Conservation (phyloP, 1,284 basidiomycete species). For the Pseudozyma sp. region DNA sequence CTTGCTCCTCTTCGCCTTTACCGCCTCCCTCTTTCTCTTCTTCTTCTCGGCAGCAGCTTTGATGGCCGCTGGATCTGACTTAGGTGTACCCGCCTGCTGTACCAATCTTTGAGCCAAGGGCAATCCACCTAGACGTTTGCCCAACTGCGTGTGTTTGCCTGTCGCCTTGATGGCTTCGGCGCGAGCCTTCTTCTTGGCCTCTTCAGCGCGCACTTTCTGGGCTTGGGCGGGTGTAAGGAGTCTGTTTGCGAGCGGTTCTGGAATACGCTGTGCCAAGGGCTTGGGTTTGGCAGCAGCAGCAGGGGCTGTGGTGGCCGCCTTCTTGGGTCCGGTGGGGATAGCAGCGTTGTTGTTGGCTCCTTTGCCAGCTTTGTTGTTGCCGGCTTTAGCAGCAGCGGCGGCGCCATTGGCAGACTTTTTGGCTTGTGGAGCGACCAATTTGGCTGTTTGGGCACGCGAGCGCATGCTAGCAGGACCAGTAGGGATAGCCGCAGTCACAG, state of each 20-base stretch:
- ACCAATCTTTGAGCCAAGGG: conserved; percentile 46
- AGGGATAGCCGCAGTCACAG: conserved; percentile 39
- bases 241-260: conserved; percentile 47
- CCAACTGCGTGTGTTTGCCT: conserved; percentile 39
- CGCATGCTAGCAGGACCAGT: conserved; percentile 48
- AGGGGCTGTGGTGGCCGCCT: not conserved
- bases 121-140: conserved; percentile 40
- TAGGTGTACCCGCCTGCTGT: conserved; percentile 48
- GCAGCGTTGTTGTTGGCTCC: conserved; percentile 2
- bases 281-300: conserved; percentile 18
- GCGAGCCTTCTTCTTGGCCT: conserved; percentile 49
- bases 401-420: conserved; percentile 24
- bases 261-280: conserved; percentile 37
- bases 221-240: conserved; percentile 48
- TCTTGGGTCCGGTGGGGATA: conserved; percentile 16
- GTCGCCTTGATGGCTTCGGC: conserved; percentile 37
- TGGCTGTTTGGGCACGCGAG: conserved; percentile 20
- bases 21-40: conserved; percentile 38
- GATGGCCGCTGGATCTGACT: conserved; percentile 31
- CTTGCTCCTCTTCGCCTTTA: conserved; percentile 31
- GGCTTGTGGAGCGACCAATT: conserved; percentile 37
- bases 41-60: conserved; percentile 48
- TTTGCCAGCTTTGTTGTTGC: conserved; percentile 9
- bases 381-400: not conserved
- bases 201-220: conserved; percentile 44